Evolutionary conservation across 768 basidiomycete species (phyloP), one percentile per base, ranked within the genome.

Genomic region (Sutorius australiensis): DNA sequence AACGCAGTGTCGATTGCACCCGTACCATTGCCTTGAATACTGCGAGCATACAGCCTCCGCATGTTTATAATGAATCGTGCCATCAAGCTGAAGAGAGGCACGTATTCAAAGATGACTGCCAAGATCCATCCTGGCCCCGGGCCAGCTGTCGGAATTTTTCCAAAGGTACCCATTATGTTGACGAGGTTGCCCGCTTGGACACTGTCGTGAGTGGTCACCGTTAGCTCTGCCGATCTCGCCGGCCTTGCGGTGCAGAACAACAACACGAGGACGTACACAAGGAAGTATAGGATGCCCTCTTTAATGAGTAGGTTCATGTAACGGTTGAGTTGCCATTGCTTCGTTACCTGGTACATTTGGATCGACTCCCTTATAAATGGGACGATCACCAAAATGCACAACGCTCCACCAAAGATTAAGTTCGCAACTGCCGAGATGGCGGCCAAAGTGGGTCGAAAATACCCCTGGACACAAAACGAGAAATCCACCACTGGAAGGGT

Each of bases 31-130:
- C 37, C 5, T 6, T 4, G 48, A 16, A 36, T 10, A 5, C 41
- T 31, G 6, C 24, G 48, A 4, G 46, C 46, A 11, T 51, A 53
- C 34, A 57, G 27, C 13, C 39, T 45, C 27, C 58, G 56, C 8
- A 59, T 9, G 39, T 10, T 48, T 19, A 59, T 8, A 19, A 58
- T 40, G 33, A 58, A 54, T 36, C 51, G 57, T 0, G 46, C 50
- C 13, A 27, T 1, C 3, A 57, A 8, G 14, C 24, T 28, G 41
- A 24, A 24, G 0, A n/a, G 10, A 1, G 41, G 41, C 2, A 28
- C 41, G n/a, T 28, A 42, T 16, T 6, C 21, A 3, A 41, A 13
- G 14, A 41, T 13, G 21, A 7, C 2, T 5, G 9, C 6, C 8
- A 28, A 5, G 5, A 42, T 24, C 12, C 16, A 13, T n/a, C 5